Conservation (phyloP, 164 flowering plant genomes). For the Kingdonia uniflora region DNA sequence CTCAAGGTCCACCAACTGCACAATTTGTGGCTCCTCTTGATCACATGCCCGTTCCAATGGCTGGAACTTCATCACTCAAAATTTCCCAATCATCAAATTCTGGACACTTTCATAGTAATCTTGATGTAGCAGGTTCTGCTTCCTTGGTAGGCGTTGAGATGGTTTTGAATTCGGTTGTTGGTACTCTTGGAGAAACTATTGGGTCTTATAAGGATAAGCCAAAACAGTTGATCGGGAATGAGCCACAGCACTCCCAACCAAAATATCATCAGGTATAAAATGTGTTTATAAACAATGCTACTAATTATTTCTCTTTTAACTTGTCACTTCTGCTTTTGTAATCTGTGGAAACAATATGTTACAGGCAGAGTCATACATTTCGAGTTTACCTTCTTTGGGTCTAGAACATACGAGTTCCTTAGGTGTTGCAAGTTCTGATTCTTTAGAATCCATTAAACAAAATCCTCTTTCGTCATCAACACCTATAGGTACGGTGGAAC, state of each 20-base stretch:
- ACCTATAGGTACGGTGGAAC: too few species aligned
- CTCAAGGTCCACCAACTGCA: conserved; percentile 33
- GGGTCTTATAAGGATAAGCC: conserved; percentile 15
- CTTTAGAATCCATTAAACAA: too few species aligned
- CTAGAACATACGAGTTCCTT: too few species aligned
- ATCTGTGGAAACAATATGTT: too few species aligned
- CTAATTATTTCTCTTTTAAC: too few species aligned
- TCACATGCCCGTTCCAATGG: conserved; percentile 16
- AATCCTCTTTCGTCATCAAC: too few species aligned
- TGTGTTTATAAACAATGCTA: conserved; percentile 14
- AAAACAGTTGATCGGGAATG: conserved; percentile 26
- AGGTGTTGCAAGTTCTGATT: too few species aligned
- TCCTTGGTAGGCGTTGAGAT: conserved; percentile 8
- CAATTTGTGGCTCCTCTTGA: conserved; percentile 27
- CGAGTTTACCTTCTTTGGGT: too few species aligned
- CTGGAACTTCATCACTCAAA: conserved; percentile 19
- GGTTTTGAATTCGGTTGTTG: conserved; percentile 36
- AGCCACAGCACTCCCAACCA: conserved; percentile 33
- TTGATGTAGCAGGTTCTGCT: too few species aligned
- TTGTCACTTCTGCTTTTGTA: too few species aligned
- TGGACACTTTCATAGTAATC: conserved; percentile 3
- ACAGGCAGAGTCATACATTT: too few species aligned
- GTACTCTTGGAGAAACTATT: conserved; percentile 27
- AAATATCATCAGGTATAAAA: conserved; percentile 18
- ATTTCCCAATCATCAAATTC: conserved; percentile 26